Evolutionary conservation across 176 grass and related monocot species (phyloP), one percentile per base, ranked within the genome.

Genomic region (Avena atlantica): DNA sequence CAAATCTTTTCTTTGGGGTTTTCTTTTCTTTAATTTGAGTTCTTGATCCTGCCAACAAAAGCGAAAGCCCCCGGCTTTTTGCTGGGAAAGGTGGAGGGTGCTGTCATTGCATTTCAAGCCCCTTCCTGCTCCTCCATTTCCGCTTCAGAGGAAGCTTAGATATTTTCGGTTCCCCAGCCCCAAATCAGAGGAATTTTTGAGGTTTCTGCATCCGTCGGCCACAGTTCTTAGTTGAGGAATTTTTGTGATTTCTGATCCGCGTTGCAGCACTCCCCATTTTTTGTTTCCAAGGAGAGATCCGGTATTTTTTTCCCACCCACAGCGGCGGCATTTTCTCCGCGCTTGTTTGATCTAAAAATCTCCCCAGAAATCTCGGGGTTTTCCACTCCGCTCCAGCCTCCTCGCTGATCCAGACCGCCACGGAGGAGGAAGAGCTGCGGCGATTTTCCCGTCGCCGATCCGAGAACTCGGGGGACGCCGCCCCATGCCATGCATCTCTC

Each of bases 401-500:
- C 45, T 53, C 67, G 19, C n/a, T 86, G 78, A 90, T 90, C 65
- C 74, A 36, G 59, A 64, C 27, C 40, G 40, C 40, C 40, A 42
- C 40, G 40, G 5, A 42, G 40, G 40, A 42, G 19, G 74, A 79
- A 14, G 51, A 85, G 86, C 86, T 78, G 63, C 72, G 86, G 55
- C 56, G 82, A 63, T 79, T 93, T 73, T 51, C 53, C 70, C 52
- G 76, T 24, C 60, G 31, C 85, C 65, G 76, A 86, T 84, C 74
- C 83, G 63, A 44, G 55, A 34, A 37, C 19, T 87, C 56, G 15
- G 19, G 68, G 42, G 24, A 24, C 7, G 58, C 81, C 52, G 72
- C 76, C 66, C 47, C 73, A 95, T 93, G 94, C 48, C 73, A 95
- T 95, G 94, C 94, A 95, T 95, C 89, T 95, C 47, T 95, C 89